Evolutionary conservation across 345 rosid species (phyloP).

Genomic region (Eucalyptus leucophloia): DNA sequence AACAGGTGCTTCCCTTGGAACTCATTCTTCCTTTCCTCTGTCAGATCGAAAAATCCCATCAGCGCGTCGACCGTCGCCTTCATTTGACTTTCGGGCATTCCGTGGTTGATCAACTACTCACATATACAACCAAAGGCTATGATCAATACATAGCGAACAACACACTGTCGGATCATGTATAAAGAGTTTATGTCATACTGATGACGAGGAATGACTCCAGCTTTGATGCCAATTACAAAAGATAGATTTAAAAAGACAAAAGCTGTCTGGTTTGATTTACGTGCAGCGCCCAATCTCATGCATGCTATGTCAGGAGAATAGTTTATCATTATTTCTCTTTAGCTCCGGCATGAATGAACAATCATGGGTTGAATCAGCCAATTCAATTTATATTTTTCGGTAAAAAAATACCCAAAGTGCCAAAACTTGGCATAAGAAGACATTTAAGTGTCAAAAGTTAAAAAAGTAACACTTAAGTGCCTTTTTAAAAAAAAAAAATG

Average conservation of each 20-base stretch:
- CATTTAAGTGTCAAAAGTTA: rapidly evolving
- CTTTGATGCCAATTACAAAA: neutral
- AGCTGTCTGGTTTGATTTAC: neutral
- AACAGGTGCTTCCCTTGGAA: slow-evolving; percentile 12
- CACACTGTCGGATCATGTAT: neutral
- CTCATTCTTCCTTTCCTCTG: slow-evolving; percentile 2
- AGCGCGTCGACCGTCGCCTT: slow-evolving; percentile 1
- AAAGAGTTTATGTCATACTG: neutral
- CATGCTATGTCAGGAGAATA: too few relatives aligned
- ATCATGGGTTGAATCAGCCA: too few relatives aligned
- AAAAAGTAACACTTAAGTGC: too few relatives aligned
- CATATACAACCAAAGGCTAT: neutral
- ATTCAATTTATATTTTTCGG: too few relatives aligned
- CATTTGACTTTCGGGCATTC: slow-evolving; percentile 1
- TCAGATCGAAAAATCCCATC: slow-evolving; percentile 8
- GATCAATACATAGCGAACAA: neutral
- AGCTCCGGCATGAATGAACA: too few relatives aligned
- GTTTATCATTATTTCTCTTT: too few relatives aligned
- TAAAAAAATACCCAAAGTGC: too few relatives aligned
- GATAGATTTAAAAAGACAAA: neutral
- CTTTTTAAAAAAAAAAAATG: too few relatives aligned
- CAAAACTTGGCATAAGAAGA: too few relatives aligned
- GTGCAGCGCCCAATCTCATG: too few relatives aligned
- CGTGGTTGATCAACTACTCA: slow-evolving; percentile 8
- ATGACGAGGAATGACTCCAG: neutral